Evolutionary conservation across 495 filamentous ascomycete genomes (phyloP), one percentile per base, ranked within the genome.

Genomic region (Xylaria telfairii): DNA sequence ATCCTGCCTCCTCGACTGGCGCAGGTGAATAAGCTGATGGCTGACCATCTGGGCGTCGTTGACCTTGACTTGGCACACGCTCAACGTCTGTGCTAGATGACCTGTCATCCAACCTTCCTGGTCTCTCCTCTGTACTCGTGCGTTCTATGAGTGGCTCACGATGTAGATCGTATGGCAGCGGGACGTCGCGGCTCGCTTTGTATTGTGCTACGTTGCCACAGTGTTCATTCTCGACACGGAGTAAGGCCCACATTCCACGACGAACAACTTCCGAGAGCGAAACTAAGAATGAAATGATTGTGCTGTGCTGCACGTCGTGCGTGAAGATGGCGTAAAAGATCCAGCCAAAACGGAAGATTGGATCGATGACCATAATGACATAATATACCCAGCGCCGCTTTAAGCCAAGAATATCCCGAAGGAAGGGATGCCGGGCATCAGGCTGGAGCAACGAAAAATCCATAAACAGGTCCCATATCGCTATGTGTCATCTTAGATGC

Each of bases 171-270:
- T 96, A 97, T 0, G 94, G 94, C 1, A 97, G 83, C 0, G 92
- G 92, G 1, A 94, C 84, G 74, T 97, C 93, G 21, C 94, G 83
- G 3, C 87, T 90, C 6, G 94, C 94, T 46, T 94, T 92, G 85
- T 95, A 94, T 70, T 91, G 87, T 39, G 90, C 87, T 24, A 97
- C 93, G 74, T 97, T 97, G 9, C 88, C 89, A 80, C 93, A 96
- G 78, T 98, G 95, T 72, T 99, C 96, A 76, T 99, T 99, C 79
- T 99, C 96, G 47, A 99, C 94, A 34, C 96, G 93, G 75, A 98
- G 93, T 12, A 98, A 82, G 1, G 90, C 88, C 96, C 96, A 99
- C 63, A 97, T 86, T 53, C 94, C 94, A 72, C 96, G 83, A 10
- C 96, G 88, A 32, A 86, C 85, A 10, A 97, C 89, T 77, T 99